Conservation (phyloP, 2,329 filamentous ascomycete species). For the Exophiala mesophila region DNA sequence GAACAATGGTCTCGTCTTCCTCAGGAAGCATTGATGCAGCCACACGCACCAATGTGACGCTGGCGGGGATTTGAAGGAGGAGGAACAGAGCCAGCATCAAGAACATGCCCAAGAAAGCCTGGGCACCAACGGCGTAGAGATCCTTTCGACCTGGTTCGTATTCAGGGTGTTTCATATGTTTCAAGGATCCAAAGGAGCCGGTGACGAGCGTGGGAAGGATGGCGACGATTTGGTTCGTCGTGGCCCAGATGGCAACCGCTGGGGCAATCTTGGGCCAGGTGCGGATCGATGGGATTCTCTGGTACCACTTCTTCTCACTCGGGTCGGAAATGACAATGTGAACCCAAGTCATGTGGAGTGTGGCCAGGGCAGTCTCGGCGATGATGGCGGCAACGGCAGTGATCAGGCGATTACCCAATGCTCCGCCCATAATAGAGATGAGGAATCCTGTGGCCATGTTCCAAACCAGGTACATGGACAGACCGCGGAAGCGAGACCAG, state of each 20-base stretch:
- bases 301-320: slow-evolving; percentile 59
- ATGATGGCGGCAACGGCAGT: slow-evolving; percentile 51
- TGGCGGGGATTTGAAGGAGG: slow-evolving; percentile 67
- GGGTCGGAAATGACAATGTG: slow-evolving; percentile 76
- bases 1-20: slow-evolving; percentile 75
- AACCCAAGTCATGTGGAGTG: slow-evolving; percentile 72
- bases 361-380: slow-evolving; percentile 58
- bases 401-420: slow-evolving; percentile 44
- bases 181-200: slow-evolving; percentile 46
- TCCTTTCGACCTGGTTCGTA: slow-evolving; percentile 32
- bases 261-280: slow-evolving; percentile 68
- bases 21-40: slow-evolving; percentile 82
- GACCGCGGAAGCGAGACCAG: slow-evolving; percentile 64
- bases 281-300: slow-evolving; percentile 63
- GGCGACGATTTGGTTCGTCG: slow-evolving; percentile 47
- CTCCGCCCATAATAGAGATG: slow-evolving; percentile 41
- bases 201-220: slow-evolving; percentile 40
- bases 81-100: slow-evolving; percentile 48
- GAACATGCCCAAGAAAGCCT: slow-evolving; percentile 42
- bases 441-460: slow-evolving; percentile 41
- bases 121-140: slow-evolving; percentile 35
- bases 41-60: slow-evolving; percentile 72
- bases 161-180: slow-evolving; percentile 32
- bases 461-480: slow-evolving; percentile 49
- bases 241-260: slow-evolving; percentile 58